These are phyloP conservation scores for Polygonum maritimum DNA, from an alignment of 148 eudicot species.

Conservation along the genomic window DNA sequence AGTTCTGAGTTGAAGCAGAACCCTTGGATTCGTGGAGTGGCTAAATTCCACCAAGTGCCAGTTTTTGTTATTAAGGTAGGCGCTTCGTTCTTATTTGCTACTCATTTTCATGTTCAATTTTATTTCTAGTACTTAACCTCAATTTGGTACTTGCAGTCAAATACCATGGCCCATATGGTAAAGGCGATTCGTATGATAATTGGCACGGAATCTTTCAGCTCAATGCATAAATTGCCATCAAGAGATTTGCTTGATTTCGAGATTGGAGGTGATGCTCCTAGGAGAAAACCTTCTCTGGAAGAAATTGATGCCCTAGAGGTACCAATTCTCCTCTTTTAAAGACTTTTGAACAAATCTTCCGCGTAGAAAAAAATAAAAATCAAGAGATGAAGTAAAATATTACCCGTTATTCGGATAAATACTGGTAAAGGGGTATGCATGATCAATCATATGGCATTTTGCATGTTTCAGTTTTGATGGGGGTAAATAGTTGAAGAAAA, in stretches of 20 bases:
- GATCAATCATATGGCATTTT: neutral
- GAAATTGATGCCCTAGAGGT: slow-evolving; percentile 99
- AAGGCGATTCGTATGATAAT: slow-evolving; percentile 95
- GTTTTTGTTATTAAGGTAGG: slow-evolving; percentile 81
- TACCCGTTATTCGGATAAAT: neutral
- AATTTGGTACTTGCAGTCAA: slow-evolving; percentile 44
- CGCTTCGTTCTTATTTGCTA: neutral
- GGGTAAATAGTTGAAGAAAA: no score
- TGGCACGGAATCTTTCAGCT: slow-evolving; percentile 43
- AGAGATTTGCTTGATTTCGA: slow-evolving; percentile 45
- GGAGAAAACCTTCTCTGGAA: slow-evolving; percentile 76
- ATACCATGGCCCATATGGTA: slow-evolving; percentile 94
- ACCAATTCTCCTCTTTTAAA: neutral
- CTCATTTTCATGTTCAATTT: neutral
- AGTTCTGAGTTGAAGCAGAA: slow-evolving; percentile 73
- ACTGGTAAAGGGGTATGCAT: neutral
- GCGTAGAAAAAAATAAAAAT: neutral
- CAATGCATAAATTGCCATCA: slow-evolving; percentile 28
- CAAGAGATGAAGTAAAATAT: neutral
- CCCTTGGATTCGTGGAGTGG: slow-evolving; percentile 92
- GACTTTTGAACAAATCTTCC: neutral
- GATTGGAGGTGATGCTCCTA: slow-evolving; percentile 83
- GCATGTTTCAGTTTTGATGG: neutral
- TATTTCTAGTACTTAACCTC: neutral
- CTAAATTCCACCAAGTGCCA: slow-evolving; percentile 89